A percentile compares a stretch with the other conserved stretches of the same genome.
These are phyloP conservation scores for Kregervanrija fluxuum DNA, from an alignment of 805 yeast species.

Conservation along the genomic window DNA sequence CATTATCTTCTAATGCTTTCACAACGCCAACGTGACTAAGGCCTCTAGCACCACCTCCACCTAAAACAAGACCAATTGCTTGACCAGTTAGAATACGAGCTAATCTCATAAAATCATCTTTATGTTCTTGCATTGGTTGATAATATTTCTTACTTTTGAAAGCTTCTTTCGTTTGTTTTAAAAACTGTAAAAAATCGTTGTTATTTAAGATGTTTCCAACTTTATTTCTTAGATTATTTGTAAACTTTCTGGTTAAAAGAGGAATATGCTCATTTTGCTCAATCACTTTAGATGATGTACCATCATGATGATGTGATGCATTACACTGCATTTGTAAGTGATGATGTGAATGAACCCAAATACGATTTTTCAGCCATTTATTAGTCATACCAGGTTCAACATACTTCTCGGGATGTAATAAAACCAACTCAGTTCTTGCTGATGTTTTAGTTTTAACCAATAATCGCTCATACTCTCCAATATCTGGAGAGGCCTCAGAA, in stretches of 20 bases:
- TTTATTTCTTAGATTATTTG: slow-evolving; percentile 20
- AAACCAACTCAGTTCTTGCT: slow-evolving; percentile 79
- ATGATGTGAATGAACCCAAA: slow-evolving; percentile 92
- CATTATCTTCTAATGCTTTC: slow-evolving; percentile 84
- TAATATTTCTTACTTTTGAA: slow-evolving; percentile 21
- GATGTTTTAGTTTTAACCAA: slow-evolving; percentile 70
- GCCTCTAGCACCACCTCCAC: slow-evolving; percentile 98
- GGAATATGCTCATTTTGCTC: slow-evolving; percentile 14
- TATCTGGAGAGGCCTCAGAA: slow-evolving; percentile 60
- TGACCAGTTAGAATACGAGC: slow-evolving; percentile 89
- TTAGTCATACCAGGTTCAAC: slow-evolving; percentile 84
- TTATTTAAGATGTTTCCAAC: slow-evolving; percentile 21
- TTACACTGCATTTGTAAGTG: slow-evolving; percentile 63
- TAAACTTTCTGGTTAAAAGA: slow-evolving; percentile 19
- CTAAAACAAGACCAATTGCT: slow-evolving; percentile 89
- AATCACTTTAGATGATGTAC: neutral
- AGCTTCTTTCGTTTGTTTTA: slow-evolving; percentile 21
- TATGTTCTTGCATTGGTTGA: slow-evolving; percentile 45
- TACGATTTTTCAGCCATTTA: slow-evolving; percentile 74
- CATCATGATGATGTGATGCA: slow-evolving; percentile 2
- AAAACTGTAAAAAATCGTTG: slow-evolving; percentile 22
- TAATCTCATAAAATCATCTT: slow-evolving; percentile 81
- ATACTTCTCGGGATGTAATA: slow-evolving; percentile 74
- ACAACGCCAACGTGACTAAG: slow-evolving; percentile 86
- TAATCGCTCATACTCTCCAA: slow-evolving; percentile 82